Evolutionary conservation across 2,329 filamentous ascomycete genomes (phyloP), one percentile per base, ranked within the genome.

Genomic region (Leptographium galeiforme): DNA sequence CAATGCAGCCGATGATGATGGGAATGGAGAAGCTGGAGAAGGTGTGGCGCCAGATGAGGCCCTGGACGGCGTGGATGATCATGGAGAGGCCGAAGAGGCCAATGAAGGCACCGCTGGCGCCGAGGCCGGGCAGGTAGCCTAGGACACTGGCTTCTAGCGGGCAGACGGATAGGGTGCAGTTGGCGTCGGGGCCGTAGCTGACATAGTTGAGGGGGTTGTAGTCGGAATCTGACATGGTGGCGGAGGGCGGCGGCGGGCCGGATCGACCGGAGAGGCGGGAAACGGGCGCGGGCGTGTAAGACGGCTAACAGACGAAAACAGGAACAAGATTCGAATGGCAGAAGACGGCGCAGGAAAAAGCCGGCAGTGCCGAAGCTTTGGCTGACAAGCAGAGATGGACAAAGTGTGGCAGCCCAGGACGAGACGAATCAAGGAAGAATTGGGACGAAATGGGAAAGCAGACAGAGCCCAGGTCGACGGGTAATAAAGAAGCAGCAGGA

Each of bases 1-100:
- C 68, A 7, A 75, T 43, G 57, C 75, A 79, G 47, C 82, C 82
- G 18, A 72, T 60, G 8, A 78, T 59, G 72, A 85, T 78, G 56
- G 70, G 72, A 12, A 59, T 57, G 65, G 71, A 71, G 62, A 75
- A 78, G 55, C 68, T 70, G 48, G 8, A 4, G 19, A 58, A 54
- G 68, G 71, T 75, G 30, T 64, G 68, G 59, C 64, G 72, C 71
- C 72, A 76, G 41, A 69, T 63, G 43, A 70, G 46, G 45, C 76
- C 76, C n/a, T 75, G 65, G 46, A 63, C 65, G 40, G 65, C 47
- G 54, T 79, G 76, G n/a, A 69, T 19, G 30, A 60, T 69, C 56
- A 79, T 71, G 13, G 73, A 71, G 4, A 78, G 64, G 18, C 70
- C 67, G 57, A 68, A 75, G 25, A 75, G 59, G 18, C 60, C 63